Evolutionary conservation across 2,329 filamentous ascomycete genomes (phyloP).

Genomic region (Juglanconis juglandina): DNA sequence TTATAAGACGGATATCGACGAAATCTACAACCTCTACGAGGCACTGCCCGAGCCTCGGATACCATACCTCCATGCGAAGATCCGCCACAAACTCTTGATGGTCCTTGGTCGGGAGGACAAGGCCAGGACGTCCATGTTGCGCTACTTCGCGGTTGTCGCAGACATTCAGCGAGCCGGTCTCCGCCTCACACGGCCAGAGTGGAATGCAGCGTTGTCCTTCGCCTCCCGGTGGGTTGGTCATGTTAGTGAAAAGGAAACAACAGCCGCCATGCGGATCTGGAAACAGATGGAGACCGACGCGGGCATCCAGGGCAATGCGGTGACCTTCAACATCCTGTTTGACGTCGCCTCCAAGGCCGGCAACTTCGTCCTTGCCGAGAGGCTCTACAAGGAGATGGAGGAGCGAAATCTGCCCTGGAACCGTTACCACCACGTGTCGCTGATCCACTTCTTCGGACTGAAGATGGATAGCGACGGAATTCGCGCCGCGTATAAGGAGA

Average conservation of each 20-base stretch:
- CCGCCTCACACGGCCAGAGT: constrained; percentile 64
- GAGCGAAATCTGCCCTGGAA: constrained; percentile 65
- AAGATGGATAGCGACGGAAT: constrained; percentile 70
- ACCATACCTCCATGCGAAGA: constrained; percentile 43
- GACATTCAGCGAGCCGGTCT: constrained; percentile 77
- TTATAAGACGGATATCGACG: constrained; percentile 35
- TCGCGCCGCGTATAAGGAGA: constrained; percentile 72
- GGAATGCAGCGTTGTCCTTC: constrained; percentile 81
- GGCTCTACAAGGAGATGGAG: constrained; percentile 79
- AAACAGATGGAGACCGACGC: constrained; percentile 80
- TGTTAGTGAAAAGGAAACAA: constrained; percentile 56
- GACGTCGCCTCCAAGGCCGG: constrained; percentile 82
- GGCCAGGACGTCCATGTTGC: constrained; percentile 63
- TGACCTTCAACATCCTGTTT: constrained; percentile 94
- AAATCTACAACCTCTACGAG: constrained; percentile 48
- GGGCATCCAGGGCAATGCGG: constrained; percentile 61
- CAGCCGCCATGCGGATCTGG: constrained; percentile 75
- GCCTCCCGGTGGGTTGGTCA: constrained; percentile 67
- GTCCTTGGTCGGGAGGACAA: constrained; percentile 64
- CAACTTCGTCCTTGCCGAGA: constrained; percentile 79
- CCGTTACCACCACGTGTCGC: constrained; percentile 75
- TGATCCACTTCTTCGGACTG: constrained; percentile 82
- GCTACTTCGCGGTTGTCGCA: constrained; percentile 78
- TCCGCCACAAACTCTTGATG: constrained; percentile 63
- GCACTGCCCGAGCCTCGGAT: constrained; percentile 51